phyloP scores from a whole-genome alignment of 2,329 filamentous ascomycete genomes.

The Ceratocystis huliohia region DNA sequence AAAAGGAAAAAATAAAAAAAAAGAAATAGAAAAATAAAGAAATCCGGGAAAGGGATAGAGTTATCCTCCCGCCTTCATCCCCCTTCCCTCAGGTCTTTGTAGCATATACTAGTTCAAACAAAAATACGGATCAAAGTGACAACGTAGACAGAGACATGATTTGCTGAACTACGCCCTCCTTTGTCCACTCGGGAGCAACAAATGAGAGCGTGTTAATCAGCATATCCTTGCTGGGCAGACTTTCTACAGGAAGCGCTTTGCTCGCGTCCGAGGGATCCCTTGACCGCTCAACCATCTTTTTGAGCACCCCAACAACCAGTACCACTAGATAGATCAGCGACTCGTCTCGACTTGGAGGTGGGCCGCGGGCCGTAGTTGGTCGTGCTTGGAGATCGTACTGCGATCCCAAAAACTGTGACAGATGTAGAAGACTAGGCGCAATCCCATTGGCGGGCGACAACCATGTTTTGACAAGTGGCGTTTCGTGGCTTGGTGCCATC shows the following conservation, averaged over 20 bases:
- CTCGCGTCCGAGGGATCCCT: slow-evolving; percentile 41
- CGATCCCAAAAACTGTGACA: slow-evolving; percentile 59
- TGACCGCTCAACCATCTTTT: slow-evolving; percentile 55
- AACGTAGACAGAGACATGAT: slow-evolving; percentile 61
- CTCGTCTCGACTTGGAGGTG: slow-evolving; percentile 33
- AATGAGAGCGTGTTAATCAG: slow-evolving; percentile 56
- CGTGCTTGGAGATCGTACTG: slow-evolving; percentile 42
- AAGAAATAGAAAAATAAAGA: background rate
- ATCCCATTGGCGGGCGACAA: slow-evolving; percentile 74
- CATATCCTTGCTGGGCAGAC: slow-evolving; percentile 53
- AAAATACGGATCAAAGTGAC: slow-evolving; percentile 11
- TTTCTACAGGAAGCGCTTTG: slow-evolving; percentile 43
- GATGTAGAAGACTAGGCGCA: slow-evolving; percentile 61
- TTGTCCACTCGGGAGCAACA: slow-evolving; percentile 47
- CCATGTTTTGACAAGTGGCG: slow-evolving; percentile 63
- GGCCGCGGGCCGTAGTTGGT: slow-evolving; percentile 26
- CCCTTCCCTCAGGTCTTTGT: background rate
- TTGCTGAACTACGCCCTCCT: slow-evolving; percentile 54
- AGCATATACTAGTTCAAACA: background rate
- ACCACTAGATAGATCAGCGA: slow-evolving; percentile 52
- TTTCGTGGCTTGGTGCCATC: slow-evolving; percentile 58
- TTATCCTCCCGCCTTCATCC: background rate
- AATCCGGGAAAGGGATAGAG: slow-evolving; percentile 11
- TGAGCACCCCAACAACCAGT: slow-evolving; percentile 55
- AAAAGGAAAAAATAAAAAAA: background rate